phyloP scores from a whole-genome alignment of 805 yeast species.

The Sungouiozyma intestinalis region DNA sequence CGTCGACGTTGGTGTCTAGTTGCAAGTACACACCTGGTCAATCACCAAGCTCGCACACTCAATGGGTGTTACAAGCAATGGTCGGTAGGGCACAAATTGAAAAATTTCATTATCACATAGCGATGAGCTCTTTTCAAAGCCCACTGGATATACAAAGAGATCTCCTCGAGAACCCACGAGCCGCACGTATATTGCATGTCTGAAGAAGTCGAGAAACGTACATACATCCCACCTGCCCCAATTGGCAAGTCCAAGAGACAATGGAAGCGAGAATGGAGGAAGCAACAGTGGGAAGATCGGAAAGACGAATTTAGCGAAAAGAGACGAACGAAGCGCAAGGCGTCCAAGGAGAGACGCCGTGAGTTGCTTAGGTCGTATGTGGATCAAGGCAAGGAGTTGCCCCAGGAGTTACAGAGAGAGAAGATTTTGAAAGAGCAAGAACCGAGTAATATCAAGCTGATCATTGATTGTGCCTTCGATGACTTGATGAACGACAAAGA shows the following conservation, averaged over 20 bases:
- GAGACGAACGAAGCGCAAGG: conserved; percentile 46
- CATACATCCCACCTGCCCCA: conserved; percentile 39
- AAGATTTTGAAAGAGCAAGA: conserved; percentile 34
- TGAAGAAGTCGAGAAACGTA: conserved; percentile 2
- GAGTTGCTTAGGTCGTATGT: conserved; percentile 28
- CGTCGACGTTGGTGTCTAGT: not conserved
- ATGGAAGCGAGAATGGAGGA: conserved; percentile 65
- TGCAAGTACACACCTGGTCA: too few species aligned
- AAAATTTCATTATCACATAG: not conserved
- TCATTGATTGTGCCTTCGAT: conserved; percentile 89
- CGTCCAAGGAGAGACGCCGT: conserved; percentile 33
- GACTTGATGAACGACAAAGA: conserved; percentile 75
- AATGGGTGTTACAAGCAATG: too few species aligned
- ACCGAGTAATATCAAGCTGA: conserved; percentile 40
- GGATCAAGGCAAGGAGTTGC: conserved; percentile 32
- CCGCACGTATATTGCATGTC: not conserved
- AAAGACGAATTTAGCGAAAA: conserved; percentile 49
- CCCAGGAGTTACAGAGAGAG: conserved; percentile 31
- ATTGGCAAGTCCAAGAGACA: conserved; percentile 82
- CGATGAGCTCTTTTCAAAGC: not conserved
- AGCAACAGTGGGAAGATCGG: conserved; percentile 47
- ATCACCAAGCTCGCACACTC: too few species aligned
- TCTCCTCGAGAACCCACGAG: not conserved
- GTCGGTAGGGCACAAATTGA: too few species aligned
- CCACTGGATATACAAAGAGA: too few species aligned